Evolutionary conservation across 208 protist genomes (phyloP), one percentile per base, ranked within the genome.

Genomic region (Zelonia costaricensis): DNA sequence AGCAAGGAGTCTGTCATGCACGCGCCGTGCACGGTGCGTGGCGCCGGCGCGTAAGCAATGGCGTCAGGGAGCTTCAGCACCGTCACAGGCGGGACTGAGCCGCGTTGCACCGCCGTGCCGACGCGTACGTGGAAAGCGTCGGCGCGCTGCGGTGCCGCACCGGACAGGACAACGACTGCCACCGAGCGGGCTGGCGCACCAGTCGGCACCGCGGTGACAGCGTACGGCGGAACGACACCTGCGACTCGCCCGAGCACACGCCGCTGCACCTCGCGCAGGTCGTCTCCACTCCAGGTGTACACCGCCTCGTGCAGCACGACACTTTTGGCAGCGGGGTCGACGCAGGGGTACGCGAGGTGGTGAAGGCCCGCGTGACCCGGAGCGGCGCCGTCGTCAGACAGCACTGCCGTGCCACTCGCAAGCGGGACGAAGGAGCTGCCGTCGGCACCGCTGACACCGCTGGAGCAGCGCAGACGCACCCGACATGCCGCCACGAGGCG

Each of bases 291-390:
- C 65, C 65, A 72, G 5, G 6, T 35, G 49, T 64, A 55, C 25
- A 57, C 39, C 1, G 30, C 25, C 35, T 72, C 65, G n/a, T 44
- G 57, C 7, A 72, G 57, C n/a, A n/a, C 2, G 42, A 72, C n/a
- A 55, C 13, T 16, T 31, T 33, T n/a, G n/a, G n/a, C n/a, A 7
- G 16, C 5, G 2, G 33, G 7, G 35, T 33, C 30, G 13, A 7
- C 49, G 18, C 66, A 73, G 18, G 44, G 48, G 35, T 64, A 73
- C 4, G 61, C 35, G 20, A 63, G 30, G 25, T 53, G 49, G 20
- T 66, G 25, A 13, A 28, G 40, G 36, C 23, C 18, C 25, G 10
- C 23, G 9, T 35, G 3, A 43, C 13, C 36, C 18, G 45, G 13
- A 13, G 42, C 18, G 15, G 12, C 39, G 2, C 13, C 25, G 2